phyloP scores from a whole-genome alignment of 352 stramenopile species.

The Pythium folliculosum region DNA sequence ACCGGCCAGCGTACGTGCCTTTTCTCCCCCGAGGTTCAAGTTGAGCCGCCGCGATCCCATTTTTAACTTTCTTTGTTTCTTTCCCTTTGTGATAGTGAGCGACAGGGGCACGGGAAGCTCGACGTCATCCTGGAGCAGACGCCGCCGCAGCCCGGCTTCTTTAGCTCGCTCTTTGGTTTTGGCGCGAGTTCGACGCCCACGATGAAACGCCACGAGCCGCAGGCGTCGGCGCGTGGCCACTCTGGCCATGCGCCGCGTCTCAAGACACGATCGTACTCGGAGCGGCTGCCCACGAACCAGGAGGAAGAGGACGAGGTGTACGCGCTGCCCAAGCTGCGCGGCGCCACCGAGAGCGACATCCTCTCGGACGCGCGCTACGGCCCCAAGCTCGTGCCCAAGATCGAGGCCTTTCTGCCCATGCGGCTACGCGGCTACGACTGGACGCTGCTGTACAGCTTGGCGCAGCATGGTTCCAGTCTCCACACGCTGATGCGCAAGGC shows the following conservation, averaged over 20 bases:
- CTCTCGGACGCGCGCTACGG: slow-evolving; percentile 42
- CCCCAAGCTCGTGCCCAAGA: slow-evolving; percentile 53
- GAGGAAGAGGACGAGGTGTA: slow-evolving; percentile 38
- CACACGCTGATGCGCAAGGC: slow-evolving; percentile 56
- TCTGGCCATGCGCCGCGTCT: slow-evolving; percentile 2
- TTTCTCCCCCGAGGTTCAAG: neutral
- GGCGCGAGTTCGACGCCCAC: neutral
- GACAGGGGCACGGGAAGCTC: neutral
- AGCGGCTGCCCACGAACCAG: slow-evolving; percentile 29
- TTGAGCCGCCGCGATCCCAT: neutral
- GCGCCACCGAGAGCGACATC: slow-evolving; percentile 43
- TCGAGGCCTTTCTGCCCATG: slow-evolving; percentile 56
- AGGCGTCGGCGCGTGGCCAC: neutral
- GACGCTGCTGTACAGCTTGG: slow-evolving; percentile 61
- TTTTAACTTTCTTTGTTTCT: slow-evolving; percentile 5
- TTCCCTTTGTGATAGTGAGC: neutral
- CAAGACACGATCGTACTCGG: slow-evolving; percentile 43
- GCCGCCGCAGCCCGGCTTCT: slow-evolving; percentile 13
- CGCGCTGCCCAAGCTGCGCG: slow-evolving; percentile 50
- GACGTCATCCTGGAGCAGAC: slow-evolving; percentile 26
- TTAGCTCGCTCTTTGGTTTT: slow-evolving; percentile 16
- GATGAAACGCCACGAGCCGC: neutral
- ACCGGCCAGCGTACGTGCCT: slow-evolving; percentile 15
- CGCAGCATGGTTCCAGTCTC: slow-evolving; percentile 69
- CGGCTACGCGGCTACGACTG: slow-evolving; percentile 64